A percentile compares a stretch with the other conserved stretches of the same genome.
phyloP scores from a whole-genome alignment of 805 yeast genomes.

The Wickerhamomyces xylosicus region DNA sequence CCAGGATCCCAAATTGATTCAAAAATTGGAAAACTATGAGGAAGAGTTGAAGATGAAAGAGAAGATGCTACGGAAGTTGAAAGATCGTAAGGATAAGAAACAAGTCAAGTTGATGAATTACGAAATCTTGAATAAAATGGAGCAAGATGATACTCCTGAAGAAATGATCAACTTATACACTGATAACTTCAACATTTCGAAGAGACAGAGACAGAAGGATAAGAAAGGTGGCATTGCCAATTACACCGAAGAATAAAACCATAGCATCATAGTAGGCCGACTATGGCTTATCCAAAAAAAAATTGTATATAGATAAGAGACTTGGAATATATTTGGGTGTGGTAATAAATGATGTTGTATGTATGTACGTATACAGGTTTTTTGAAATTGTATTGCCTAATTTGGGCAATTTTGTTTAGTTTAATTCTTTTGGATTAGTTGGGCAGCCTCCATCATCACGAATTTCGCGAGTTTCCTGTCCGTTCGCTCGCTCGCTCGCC shows the following conservation, averaged over 20 bases:
- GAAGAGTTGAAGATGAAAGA: slow-evolving; percentile 14
- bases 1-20: slow-evolving; percentile 19
- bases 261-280: no score
- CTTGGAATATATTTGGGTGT: no score
- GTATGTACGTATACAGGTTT: no score
- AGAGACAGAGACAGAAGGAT: slow-evolving; percentile 18
- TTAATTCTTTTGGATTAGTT: no score
- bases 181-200: slow-evolving; percentile 15
- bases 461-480: no score
- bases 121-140: slow-evolving; percentile 6
- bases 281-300: no score
- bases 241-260: background rate
- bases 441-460: no score
- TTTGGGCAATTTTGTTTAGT: no score
- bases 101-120: slow-evolving; percentile 7
- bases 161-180: slow-evolving; percentile 17
- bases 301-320: no score
- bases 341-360: no score
- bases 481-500: no score
- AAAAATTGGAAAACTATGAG: slow-evolving; percentile 25
- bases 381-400: no score
- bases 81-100: slow-evolving; percentile 9
- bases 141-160: slow-evolving; percentile 10
- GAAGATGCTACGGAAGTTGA: slow-evolving; percentile 9
- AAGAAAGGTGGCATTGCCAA: slow-evolving; percentile 9